Conservation (phyloP, 805 yeast species). For the Osmozyma mogii region DNA sequence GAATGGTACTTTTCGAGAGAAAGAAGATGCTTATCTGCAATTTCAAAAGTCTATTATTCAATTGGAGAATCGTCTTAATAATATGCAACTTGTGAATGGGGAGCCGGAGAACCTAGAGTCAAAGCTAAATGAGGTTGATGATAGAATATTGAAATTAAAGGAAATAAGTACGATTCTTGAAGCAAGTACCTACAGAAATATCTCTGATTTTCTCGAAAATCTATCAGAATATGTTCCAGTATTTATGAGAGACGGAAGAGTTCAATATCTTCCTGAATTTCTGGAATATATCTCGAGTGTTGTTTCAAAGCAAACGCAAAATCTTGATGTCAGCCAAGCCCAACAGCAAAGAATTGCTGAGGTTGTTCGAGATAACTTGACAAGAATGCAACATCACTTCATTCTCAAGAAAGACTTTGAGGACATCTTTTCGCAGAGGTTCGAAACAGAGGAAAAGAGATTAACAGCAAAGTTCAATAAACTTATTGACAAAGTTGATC, state of each 20-base stretch:
- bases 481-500: slow-evolving; percentile 18
- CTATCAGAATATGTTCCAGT: slow-evolving; percentile 28
- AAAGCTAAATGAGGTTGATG: slow-evolving; percentile 11
- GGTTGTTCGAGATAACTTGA: too few species aligned
- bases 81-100: slow-evolving; percentile 4
- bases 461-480: slow-evolving; percentile 18
- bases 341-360: too few species aligned
- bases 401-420: slow-evolving; percentile 19
- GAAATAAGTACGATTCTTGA: slow-evolving; percentile 9
- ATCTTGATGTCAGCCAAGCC: neutral
- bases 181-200: slow-evolving; percentile 11
- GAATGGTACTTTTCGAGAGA: too few species aligned
- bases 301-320: neutral
- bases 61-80: slow-evolving; percentile 6
- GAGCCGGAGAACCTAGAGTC: slow-evolving; percentile 10
- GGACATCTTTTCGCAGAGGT: slow-evolving; percentile 12
- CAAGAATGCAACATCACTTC: too few species aligned
- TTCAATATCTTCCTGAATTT: slow-evolving; percentile 34
- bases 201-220: slow-evolving; percentile 12
- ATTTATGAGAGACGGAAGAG: slow-evolving; percentile 21
- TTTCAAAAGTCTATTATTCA: too few species aligned
- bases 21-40: too few species aligned
- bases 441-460: slow-evolving; percentile 17
- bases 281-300: slow-evolving; percentile 25
- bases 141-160: slow-evolving; percentile 11